Conservation (phyloP, 805 yeast species). For the Lachancea quebecensis region DNA sequence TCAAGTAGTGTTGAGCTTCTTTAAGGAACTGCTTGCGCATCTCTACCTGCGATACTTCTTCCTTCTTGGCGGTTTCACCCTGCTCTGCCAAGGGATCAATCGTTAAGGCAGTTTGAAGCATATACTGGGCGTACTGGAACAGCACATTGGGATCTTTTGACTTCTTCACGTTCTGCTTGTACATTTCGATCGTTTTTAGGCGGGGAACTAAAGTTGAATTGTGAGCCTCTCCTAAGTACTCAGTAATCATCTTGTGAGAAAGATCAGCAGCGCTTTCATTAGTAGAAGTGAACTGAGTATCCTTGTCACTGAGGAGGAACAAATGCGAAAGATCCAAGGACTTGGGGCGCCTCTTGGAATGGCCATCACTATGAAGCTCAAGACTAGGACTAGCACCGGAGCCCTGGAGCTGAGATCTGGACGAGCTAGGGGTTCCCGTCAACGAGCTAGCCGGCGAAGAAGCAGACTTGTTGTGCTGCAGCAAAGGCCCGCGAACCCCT, state of each 20-base stretch:
- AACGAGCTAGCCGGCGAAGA: constrained; percentile 4
- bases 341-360: constrained; percentile 23
- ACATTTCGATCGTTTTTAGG: constrained; percentile 77
- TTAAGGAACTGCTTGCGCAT: constrained; percentile 54
- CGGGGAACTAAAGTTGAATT: constrained; percentile 54
- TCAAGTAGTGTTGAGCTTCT: constrained; percentile 69
- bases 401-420: constrained; percentile 1
- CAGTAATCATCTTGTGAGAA: constrained; percentile 45
- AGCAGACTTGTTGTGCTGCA: neutral
- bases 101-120: constrained; percentile 75
- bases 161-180: constrained; percentile 77
- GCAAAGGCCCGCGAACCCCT: neutral
- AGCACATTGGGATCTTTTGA: constrained; percentile 81
- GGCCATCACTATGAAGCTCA: neutral
- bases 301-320: constrained; percentile 31
- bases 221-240: constrained; percentile 46
- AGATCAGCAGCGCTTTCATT: constrained; percentile 42
- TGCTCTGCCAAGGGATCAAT: constrained; percentile 32
- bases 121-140: constrained; percentile 85
- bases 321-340: constrained; percentile 39
- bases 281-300: constrained; percentile 33
- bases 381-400: neutral
- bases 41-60: constrained; percentile 17
- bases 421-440: constrained; percentile 3
- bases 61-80: neutral